phyloP scores from a whole-genome alignment of 345 rosid genomes.

The Schrenkiella parvula region DNA sequence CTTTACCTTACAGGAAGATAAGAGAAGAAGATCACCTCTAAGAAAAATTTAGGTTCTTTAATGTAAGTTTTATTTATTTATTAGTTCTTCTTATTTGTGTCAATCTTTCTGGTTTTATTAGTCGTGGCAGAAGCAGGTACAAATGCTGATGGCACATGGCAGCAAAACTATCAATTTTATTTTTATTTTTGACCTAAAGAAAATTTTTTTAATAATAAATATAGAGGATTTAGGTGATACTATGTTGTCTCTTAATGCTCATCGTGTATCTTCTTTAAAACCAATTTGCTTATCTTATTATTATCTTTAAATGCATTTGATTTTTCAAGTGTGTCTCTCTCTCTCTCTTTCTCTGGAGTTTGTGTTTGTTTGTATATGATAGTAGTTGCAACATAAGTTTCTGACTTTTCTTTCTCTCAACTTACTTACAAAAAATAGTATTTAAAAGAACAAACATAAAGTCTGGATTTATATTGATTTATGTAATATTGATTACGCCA shows the following conservation, averaged over 20 bases:
- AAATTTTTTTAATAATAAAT: conserved; percentile 10
- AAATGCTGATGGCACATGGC: conserved; percentile 31
- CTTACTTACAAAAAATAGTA: conserved; percentile 1
- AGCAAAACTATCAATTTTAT: conserved; percentile 20
- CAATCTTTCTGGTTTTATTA: neutral
- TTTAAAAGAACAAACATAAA: neutral
- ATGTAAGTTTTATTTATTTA: conserved; percentile 1
- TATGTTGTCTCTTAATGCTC: conserved; percentile 32
- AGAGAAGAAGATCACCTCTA: conserved; percentile 1
- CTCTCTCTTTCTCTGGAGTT: conserved; percentile 20
- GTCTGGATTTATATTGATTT: neutral
- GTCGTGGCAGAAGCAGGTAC: conserved; percentile 27
- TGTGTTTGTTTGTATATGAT: conserved; percentile 24
- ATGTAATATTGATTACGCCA: neutral
- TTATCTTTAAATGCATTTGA: conserved; percentile 7
- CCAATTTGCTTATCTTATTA: neutral
- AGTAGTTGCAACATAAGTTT: conserved; percentile 26
- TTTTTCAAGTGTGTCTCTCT: conserved; percentile 17
- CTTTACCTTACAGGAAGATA: neutral
- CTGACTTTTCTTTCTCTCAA: conserved; percentile 16
- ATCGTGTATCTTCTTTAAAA: conserved; percentile 22
- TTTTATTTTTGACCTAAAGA: neutral
- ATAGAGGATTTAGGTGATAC: conserved; percentile 28
- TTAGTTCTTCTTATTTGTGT: neutral
- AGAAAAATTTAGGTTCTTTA: neutral